phyloP scores from a whole-genome alignment of 495 filamentous ascomycete species.

The Penicillium bovifimosum region DNA sequence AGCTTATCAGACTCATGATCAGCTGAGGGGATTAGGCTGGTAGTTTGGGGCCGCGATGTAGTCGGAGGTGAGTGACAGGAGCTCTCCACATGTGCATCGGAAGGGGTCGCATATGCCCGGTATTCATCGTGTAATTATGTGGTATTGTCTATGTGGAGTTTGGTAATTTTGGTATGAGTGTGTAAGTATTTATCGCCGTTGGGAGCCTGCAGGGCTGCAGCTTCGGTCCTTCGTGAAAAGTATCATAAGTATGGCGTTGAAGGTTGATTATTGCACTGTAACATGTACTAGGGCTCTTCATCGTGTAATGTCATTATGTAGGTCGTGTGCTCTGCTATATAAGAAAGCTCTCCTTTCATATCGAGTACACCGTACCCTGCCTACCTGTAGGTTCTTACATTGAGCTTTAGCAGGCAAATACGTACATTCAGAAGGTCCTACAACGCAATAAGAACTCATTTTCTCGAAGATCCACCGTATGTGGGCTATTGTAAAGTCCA shows the following conservation, averaged over 20 bases:
- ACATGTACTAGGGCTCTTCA: too few relatives aligned
- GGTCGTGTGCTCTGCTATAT: neutral
- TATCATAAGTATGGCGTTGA: too few relatives aligned
- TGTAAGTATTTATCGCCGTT: neutral
- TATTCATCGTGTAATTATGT: conserved; percentile 1
- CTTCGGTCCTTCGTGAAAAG: too few relatives aligned
- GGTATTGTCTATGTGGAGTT: neutral
- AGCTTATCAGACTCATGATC: conserved; percentile 13
- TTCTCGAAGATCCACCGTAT: neutral
- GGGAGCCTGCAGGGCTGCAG: too few relatives aligned
- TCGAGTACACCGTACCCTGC: neutral
- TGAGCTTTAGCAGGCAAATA: neutral
- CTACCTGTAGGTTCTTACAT: too few relatives aligned
- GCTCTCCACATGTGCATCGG: conserved; percentile 4
- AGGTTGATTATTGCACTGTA: neutral
- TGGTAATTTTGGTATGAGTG: neutral
- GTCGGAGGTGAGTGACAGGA: conserved; percentile 2
- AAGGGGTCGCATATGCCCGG: conserved; percentile 7
- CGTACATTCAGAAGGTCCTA: too few relatives aligned
- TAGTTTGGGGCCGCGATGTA: neutral
- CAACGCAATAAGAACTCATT: too few relatives aligned
- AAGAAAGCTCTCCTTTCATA: neutral
- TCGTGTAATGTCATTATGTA: neutral
- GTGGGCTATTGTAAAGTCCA: neutral
- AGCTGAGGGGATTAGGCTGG: neutral